Evolutionary conservation across 1,139 yeast species (phyloP), one percentile per base, ranked within the genome.

Genomic region (Eremothecium sinecaudum): DNA sequence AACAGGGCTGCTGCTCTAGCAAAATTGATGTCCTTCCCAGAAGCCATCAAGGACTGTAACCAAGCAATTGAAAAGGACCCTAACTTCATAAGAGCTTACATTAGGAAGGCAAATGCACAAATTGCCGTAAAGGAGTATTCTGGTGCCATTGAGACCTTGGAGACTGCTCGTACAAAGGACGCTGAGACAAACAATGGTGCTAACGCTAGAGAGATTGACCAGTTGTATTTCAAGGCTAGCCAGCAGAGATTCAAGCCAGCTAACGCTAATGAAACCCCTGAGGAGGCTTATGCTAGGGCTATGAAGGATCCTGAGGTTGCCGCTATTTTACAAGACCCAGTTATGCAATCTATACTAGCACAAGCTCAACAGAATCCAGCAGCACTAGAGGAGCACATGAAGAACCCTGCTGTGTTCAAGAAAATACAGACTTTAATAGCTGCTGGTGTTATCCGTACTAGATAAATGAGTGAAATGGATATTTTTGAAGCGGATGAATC

Each of bases 1-100:
- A 92, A 92, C 66, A 81, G 98, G 63, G 98, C 99, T 36, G 98
- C 98, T 26, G 95, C 94, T 1, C 74, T 81, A 56, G 77, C 94
- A 35, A 92, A 92, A 62, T 73, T 92, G 47, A 76, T 90, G 80
- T 83, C 96, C 13, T 90, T 87, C 81, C 96, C 96, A 24, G 98
- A 87, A 51, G 97, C 94, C 10, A 78, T 92, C 42, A 72, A 72
- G 52, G 99, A 92, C 63, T 86, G 97, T 67, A 83, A 90, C 56
- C 60, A 64, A 43, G 99, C 98, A 31, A 83, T 92, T 50, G 75
- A 73, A 54, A 74, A 77, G 51, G 98, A 92, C 61, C 94, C 95
- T 34, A 61, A 64, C 16, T 92, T 90, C 59, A 71, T 90, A 55
- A 81, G 94, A 66, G 98, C 98, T 4, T 92, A 87, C 61, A 82